Base-by-base conservation (phyloP, 2,329 filamentous ascomycete genomes). In the Aspergillus sp. region DNA sequence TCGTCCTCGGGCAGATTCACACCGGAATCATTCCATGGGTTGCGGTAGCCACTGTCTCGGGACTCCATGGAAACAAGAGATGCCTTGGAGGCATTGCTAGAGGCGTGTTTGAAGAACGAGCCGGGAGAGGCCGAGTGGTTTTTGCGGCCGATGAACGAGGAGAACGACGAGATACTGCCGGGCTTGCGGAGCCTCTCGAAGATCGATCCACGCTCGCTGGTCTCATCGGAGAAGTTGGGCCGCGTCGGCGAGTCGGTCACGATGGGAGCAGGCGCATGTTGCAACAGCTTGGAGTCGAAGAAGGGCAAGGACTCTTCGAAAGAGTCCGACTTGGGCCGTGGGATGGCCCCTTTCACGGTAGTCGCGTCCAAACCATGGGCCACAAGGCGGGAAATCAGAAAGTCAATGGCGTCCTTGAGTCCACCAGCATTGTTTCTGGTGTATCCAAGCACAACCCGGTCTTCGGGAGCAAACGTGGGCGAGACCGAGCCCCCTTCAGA, bases 11-110 rank as follows among this genome's bases (percentile, higher is more conserved):
- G 81, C 61, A 97, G 85, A 71, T 97, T 97, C 69, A 97, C 91
- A 65, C 92, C 93, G 68, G 91, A 96, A 72, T 97, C 93, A 71
- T 97, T 97, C 93, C 93, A 97, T 57, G 92, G 92, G 76, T 97
- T 96, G 73, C 92, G 89, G 73, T 96, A 95, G 62, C 91, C 91
- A 77, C 91, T 96, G 69, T 93, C 89, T 32, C 91, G 91, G 45
- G 92, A 97, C 75, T 97, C 93, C 72, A 97, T 92, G 58, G 91
- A 96, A 63, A 96, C 92, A 62, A 97, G 85, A 31, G 93, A 97
- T 45, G 93, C 94, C 77, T 96, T 97, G 60, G 93, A 97, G 50
- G 89, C 88, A 65, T 93, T 93, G 77, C 79, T 88, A 20, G 88
- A 92, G 55, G 92, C 92, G 62, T 88, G 87, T 77, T 96, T 97